Evolutionary conservation across 768 basidiomycete species (phyloP).

Genomic region (Mycena rosella): DNA sequence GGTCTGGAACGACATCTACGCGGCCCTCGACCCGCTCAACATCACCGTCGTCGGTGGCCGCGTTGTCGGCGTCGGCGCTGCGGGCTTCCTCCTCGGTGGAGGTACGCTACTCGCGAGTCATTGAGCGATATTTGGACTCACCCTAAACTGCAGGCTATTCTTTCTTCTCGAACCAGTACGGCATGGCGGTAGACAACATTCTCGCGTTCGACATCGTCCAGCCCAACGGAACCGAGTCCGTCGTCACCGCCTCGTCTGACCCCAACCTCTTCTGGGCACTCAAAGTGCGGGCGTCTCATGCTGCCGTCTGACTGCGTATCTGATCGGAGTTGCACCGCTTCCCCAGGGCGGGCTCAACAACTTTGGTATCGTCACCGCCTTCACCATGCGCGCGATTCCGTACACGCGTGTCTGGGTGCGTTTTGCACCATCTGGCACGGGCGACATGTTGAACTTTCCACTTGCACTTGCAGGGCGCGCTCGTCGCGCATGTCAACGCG

Average conservation of each 20-base stretch:
- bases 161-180: background rate
- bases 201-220: constrained; percentile 1
- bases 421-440: background rate
- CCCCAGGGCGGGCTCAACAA: background rate
- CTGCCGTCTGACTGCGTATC: no score
- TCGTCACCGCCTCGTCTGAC: background rate
- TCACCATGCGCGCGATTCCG: constrained; percentile 2
- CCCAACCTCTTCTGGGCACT: constrained; percentile 1
- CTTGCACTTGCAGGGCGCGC: background rate
- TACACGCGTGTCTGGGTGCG: constrained; percentile 2
- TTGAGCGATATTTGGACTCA: background rate
- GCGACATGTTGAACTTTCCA: background rate
- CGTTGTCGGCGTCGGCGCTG: constrained; percentile 1
- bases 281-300: background rate
- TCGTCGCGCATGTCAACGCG: background rate
- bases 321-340: no score
- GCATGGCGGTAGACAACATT: constrained; percentile 2
- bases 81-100: constrained; percentile 1
- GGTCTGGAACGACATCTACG: constrained; percentile 1
- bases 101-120: background rate
- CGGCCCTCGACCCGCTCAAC: background rate
- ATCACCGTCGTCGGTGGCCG: constrained; percentile 1
- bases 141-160: background rate
- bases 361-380: background rate
- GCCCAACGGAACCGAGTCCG: background rate